phyloP scores from a whole-genome alignment of 2,329 filamentous ascomycete species.

The Nothopassalora personata region DNA sequence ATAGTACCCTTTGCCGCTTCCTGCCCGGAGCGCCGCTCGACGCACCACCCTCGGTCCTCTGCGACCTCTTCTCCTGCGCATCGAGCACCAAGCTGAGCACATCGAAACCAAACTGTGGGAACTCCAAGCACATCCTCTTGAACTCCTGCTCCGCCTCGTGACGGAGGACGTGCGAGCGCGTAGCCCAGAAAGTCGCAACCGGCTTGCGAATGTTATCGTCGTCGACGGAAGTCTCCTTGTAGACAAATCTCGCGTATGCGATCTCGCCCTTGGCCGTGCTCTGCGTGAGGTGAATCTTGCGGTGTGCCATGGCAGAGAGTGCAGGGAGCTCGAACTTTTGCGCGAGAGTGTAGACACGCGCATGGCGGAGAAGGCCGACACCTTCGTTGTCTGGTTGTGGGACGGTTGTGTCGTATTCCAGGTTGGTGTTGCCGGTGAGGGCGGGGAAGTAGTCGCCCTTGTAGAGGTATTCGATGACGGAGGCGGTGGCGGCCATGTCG shows the following conservation, averaged over 20 bases:
- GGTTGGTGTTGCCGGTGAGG: constrained; percentile 53
- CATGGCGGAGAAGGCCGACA: constrained; percentile 79
- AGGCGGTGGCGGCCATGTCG: constrained; percentile 67
- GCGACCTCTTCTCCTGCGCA: constrained; percentile 44
- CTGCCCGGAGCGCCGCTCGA: constrained; percentile 32
- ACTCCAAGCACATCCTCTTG: constrained; percentile 77
- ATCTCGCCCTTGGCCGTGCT: constrained; percentile 87
- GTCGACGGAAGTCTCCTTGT: constrained; percentile 64
- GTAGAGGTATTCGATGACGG: constrained; percentile 78
- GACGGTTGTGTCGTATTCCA: constrained; percentile 63
- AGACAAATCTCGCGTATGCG: constrained; percentile 84
- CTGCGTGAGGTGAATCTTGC: constrained; percentile 88
- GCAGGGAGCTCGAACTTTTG: constrained; percentile 63
- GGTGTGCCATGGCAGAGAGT: constrained; percentile 71
- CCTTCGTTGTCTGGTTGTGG: constrained; percentile 71
- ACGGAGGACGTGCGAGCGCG: constrained; percentile 70
- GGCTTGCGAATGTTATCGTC: constrained; percentile 73
- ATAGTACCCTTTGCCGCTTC: constrained; percentile 36
- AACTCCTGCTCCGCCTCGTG: constrained; percentile 85
- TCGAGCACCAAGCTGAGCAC: constrained; percentile 64
- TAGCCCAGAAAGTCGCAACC: constrained; percentile 87
- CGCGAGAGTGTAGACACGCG: constrained; percentile 81
- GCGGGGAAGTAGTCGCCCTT: constrained; percentile 80
- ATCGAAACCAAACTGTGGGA: constrained; percentile 88
- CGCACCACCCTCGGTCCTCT: constrained; percentile 34